Base-by-base conservation (phyloP, 2,329 filamentous ascomycete genomes). In the Aspergillus sp. region DNA sequence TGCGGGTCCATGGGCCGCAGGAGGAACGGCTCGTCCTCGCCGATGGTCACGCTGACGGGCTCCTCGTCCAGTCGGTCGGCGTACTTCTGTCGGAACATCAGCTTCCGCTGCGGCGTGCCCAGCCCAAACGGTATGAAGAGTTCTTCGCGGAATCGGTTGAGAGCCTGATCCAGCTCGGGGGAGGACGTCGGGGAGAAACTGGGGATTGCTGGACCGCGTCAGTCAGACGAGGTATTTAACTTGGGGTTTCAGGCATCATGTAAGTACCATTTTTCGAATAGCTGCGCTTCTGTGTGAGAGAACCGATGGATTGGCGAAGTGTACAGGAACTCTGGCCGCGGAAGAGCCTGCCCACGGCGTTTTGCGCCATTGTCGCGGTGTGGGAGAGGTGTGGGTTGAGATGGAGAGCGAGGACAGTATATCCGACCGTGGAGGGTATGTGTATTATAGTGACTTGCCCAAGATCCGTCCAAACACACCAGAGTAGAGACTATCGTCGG, bases 61-160 rank as follows among this genome's bases (percentile, higher is more conserved):
- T 76, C 68, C 13, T 74, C 65, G 29, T 66, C 56, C 23, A 78
- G 63, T 47, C 66, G 60, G 13, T 66, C 60, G 36, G 67, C 63
- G 43, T 71, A 66, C 34, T 66, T 70, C 29, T 66, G 54, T 46
- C 69, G 68, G 62, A 72, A 76, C 51, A 77, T 69, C 42, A 73
- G 65, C 38, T 63, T 66, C 53, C 66, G 67, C 52, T 77, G 74
- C 40, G 65, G 65, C 5, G 61, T 53, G 32, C 64, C 60, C 4
- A 78, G 67, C 34, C 68, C 67, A 45, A 65, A 66, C 23, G 75
- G 76, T 29, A 76, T 71, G 61, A 78, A 77, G 46, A 77, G 64
- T 38, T 72, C 68, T 55, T 76, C 60, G 57, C 75, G 74, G 62
- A 73, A 76, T 53, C 64, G 65, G 23, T 66, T 58, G 29, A 78